These are phyloP conservation scores for Rugiboletus extremiorientalis DNA, from an alignment of 1,284 basidiomycete species.

Conservation along the genomic window DNA sequence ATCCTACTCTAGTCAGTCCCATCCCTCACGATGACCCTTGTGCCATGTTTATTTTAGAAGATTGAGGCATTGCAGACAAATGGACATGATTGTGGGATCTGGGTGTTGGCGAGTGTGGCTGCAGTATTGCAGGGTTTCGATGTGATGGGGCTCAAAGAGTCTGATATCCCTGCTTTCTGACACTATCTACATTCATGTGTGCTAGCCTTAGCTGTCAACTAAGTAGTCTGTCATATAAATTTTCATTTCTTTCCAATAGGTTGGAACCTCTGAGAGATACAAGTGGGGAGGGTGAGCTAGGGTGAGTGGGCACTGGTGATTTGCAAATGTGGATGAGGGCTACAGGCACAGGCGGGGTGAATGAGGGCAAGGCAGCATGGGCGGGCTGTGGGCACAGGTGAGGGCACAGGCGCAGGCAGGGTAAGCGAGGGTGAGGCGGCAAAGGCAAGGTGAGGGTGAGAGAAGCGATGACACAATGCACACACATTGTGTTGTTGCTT, in stretches of 20 bases:
- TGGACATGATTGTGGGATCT: conserved; percentile 22
- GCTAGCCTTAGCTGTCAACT: background rate
- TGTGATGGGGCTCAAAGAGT: conserved; percentile 4
- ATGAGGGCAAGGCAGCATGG: too few relatives aligned
- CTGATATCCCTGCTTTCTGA: conserved; percentile 11
- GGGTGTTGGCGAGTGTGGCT: conserved; percentile 20
- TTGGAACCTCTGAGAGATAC: background rate
- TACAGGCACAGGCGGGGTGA: too few relatives aligned
- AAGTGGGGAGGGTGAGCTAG: too few relatives aligned
- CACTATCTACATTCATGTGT: conserved; percentile 7
- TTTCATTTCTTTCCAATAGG: background rate
- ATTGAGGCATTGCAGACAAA: conserved; percentile 2
- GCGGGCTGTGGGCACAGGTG: too few relatives aligned
- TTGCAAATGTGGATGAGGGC: too few relatives aligned
- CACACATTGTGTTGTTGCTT: too few relatives aligned
- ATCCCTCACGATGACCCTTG: background rate
- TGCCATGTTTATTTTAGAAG: background rate
- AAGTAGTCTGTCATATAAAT: background rate
- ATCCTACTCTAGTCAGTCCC: background rate
- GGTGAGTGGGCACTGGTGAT: too few relatives aligned
- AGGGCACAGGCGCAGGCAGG: too few relatives aligned
- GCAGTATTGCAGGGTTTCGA: conserved; percentile 13
- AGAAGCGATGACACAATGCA: too few relatives aligned
- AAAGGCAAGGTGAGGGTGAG: too few relatives aligned
- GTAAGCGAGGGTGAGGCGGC: too few relatives aligned